Conservation (phyloP, 2,329 filamentous ascomycete species). For the Zopfia rhizophila region DNA sequence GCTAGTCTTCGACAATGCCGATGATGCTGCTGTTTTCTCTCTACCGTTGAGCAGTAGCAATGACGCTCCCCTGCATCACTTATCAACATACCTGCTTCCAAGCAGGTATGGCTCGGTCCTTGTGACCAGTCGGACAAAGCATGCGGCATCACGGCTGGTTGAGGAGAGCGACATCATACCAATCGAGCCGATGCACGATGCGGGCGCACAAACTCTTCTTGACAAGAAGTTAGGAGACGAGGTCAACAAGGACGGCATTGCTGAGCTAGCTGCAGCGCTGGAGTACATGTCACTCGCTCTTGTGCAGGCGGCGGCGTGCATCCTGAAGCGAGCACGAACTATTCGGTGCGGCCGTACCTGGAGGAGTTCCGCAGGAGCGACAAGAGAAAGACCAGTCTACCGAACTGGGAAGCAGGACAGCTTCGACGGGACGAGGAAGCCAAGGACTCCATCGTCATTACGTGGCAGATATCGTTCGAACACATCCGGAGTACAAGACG, state of each 20-base stretch:
- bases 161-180: constrained; percentile 12
- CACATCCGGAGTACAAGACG: constrained; percentile 40
- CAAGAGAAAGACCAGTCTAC: not conserved
- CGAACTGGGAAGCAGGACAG: constrained; percentile 29
- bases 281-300: no score
- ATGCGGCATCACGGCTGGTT: constrained; percentile 11
- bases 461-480: constrained; percentile 38
- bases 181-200: constrained; percentile 11
- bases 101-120: no score
- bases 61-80: no score
- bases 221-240: constrained; percentile 6
- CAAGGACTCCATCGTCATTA: constrained; percentile 43
- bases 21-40: no score
- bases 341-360: not conserved
- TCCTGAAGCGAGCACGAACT: constrained; percentile 29
- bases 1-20: no score
- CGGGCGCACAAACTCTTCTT: not conserved
- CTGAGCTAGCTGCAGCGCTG: no score
- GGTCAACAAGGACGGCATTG: no score
- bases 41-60: no score
- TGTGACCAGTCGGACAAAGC: constrained; percentile 11
- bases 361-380: constrained; percentile 5
- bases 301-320: no score
- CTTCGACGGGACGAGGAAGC: constrained; percentile 40
- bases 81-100: no score